Conservation (phyloP, 1,284 basidiomycete species). For the Malassezia cuniculi region DNA sequence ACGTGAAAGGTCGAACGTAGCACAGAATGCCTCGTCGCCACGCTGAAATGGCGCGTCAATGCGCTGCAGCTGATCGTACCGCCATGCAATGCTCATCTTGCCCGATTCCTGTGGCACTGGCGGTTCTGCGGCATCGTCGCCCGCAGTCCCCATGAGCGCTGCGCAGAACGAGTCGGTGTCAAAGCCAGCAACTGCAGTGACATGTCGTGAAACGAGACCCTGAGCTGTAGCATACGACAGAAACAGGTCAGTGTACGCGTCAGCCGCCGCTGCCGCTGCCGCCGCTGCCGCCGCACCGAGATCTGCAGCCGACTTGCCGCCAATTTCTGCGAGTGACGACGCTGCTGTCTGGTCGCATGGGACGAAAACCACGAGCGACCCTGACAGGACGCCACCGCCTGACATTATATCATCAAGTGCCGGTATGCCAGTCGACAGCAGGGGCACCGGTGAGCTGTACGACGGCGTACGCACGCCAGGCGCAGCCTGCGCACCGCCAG, state of each 20-base stretch:
- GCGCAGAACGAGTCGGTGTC: conserved; percentile 48
- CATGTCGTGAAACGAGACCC: conserved; percentile 62
- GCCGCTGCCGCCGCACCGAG: conserved; percentile 50
- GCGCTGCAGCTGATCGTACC: conserved; percentile 80
- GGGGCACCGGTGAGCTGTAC: conserved; percentile 53
- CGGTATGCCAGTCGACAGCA: conserved; percentile 75
- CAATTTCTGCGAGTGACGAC: no score
- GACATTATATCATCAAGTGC: conserved; percentile 92
- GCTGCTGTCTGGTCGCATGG: conserved; percentile 25
- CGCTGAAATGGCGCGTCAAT: conserved; percentile 47
- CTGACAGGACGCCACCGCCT: conserved; percentile 69
- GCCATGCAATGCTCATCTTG: conserved; percentile 57
- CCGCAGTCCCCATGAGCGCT: conserved; percentile 30
- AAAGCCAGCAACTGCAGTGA: conserved; percentile 53
- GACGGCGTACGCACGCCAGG: conserved; percentile 57
- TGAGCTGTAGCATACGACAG: conserved; percentile 79
- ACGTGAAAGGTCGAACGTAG: conserved; percentile 58
- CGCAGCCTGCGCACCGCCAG: conserved; percentile 46
- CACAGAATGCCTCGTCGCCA: conserved; percentile 49
- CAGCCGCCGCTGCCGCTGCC: conserved; percentile 17
- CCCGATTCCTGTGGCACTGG: conserved; percentile 10
- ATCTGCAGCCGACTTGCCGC: conserved; percentile 19
- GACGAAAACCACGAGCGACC: conserved; percentile 59
- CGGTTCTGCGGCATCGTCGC: conserved; percentile 7
- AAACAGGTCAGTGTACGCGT: conserved; percentile 68